Base-by-base conservation (phyloP, 208 protist genomes). In the Trypanosoma congolense region DNA sequence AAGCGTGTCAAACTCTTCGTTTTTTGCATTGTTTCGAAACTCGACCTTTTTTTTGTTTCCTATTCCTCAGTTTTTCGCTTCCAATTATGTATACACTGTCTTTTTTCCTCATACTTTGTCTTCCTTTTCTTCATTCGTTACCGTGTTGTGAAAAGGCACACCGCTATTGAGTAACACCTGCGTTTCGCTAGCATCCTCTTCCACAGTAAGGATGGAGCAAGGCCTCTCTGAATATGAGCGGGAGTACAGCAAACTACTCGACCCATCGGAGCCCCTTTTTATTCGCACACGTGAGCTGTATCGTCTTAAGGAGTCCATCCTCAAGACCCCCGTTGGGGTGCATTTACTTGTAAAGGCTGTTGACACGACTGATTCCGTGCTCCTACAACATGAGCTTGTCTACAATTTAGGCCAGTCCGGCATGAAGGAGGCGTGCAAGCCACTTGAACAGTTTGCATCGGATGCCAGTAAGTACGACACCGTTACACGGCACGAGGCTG, bases 371-470 rank as follows among this genome's bases (percentile, higher is more conserved):
- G 75, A 93, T 33, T 97, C 90, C 5, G 96, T 91, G n/a, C 75
- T 99, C 33, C 76, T 99, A 14, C 92, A 97, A 66, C 97, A 99
- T 71, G 97, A 99, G 70, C 59, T 97, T 31, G 92, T 86, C n/a
- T 99, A 98, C 81, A 94, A 91, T 56, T 66, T 97, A 12, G 98
- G 98, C 0, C 98, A 99, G 85, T 97, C 96, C 73, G 77, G 90
- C 18, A 50, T 87, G 47, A 54, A 55, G 40, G 57, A 70, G 36
- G 91, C 91, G 6, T 60, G 97, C n/a, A 76, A 75, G 5, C 50
- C 71, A 22, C 77, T 99, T 35, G 67, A 73, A 36, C 48, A 66
- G 14, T 73, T 98, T 16, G 59, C 98, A 1, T 61, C 59, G 12
- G 56, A 57, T 8, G 57, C 40, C 33, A 52, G 93, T 48, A 59